Base-by-base conservation (phyloP, 257 asterid genomes). In the Penstemon davidsonii region DNA sequence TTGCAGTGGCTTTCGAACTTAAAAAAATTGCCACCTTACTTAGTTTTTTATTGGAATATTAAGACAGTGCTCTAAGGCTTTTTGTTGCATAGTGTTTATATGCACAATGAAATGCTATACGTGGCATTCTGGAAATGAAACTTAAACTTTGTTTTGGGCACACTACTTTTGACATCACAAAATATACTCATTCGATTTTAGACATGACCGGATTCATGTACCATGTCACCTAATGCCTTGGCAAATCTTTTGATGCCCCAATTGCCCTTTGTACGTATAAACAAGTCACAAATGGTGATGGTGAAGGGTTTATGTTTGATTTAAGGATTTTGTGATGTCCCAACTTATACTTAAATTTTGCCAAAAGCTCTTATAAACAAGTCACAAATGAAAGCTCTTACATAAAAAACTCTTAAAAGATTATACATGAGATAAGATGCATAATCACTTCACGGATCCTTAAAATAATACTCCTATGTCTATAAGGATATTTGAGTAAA, bases 11-110 rank as follows among this genome's bases (percentile, higher is more conserved):
- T 86, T 82, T 85, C 92, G 79, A 60, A 40, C 53, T 60, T 77
- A 75, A 74, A 77, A 1, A 66, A 72, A 60, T 77, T 67, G 63
- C 77, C 89, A 87, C 91, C 77, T 25, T 73, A 81, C 71, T 42
- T 55, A 66, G 36, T 4, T 49, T 42, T 79, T 52, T 60, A 41
- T 18, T 11, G 66, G 73, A 75, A 79, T 67, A 59, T 25, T 25
- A 25, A 25, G 33, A 25, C 33, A 25, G 33, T 25, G 33, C 33
- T 25, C 33, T 25, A 25, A 25, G 33, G 33, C 33, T 25, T 25
- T 25, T 25, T 25, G 18, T 49, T 9, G 54, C n/a, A 6, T 49
- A 49, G 54, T 49, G 13, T 47, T 47, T 15, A 9, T 3, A 47
- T 47, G 53, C 53, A 8, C 15, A 49, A 49, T 49, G 8, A 5